Base-by-base conservation (phyloP, 176 grass and related monocot species). In the Hyparrhenia diplandra region DNA sequence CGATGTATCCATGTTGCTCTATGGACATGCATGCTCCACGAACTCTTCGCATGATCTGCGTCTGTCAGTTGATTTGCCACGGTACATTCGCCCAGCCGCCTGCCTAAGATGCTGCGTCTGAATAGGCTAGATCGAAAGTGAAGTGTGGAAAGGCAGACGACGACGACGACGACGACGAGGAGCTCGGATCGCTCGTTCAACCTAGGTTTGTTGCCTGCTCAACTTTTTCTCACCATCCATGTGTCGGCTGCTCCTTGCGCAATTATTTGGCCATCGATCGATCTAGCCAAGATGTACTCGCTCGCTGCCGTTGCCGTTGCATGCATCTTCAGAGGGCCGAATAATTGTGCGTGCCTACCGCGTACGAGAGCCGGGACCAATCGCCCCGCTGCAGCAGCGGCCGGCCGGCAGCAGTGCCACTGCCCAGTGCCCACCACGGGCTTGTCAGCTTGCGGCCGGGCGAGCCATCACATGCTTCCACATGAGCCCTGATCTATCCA, bases 381-480 rank as follows among this genome's bases (percentile, higher is more conserved):
- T 41, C 67, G 35, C 83, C 24, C 83, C 24, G 45, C 62, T 16
- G 83, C 74, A 5, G 57, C 66, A 6, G 45, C 5, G 47, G 47
- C 46, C 80, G n/a, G n/a, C n/a, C n/a, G n/a, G n/a, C n/a, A n/a
- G n/a, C n/a, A n/a, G n/a, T 23, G n/a, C n/a, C n/a, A n/a, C n/a
- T n/a, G n/a, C n/a, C n/a, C n/a, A 51, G 58, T 23, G 37, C 46
- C 76, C 47, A 69, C 61, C 30, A 40, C 42, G 64, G 16, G 78
- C 42, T 59, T 81, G 87, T 82, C 87, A 77, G 35, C 55, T 81
- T 89, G 83, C 29, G 78, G 47, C 46, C 42, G 42, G 16, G 18
- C 21, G 64, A 67, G 9, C 40, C 14, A 55, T 36, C 80, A 88
- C 85, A 76, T 76, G 82, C 40, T 4, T 11, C 47, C 70, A 80